These are phyloP conservation scores for Gastrolobium villosum DNA, from an alignment of 306 rosid species.

Conservation along the genomic window DNA sequence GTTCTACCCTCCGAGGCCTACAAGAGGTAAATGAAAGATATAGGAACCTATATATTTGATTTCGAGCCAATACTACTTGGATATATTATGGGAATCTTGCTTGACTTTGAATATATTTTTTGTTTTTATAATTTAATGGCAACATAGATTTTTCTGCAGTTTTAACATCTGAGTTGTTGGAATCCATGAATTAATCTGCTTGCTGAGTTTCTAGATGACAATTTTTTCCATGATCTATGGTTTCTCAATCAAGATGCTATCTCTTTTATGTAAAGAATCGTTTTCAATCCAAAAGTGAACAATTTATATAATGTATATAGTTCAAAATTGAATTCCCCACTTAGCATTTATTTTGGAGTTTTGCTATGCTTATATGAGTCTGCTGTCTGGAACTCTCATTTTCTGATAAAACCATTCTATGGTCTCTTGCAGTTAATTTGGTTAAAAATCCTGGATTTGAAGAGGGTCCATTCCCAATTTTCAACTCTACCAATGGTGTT, in stretches of 20 bases:
- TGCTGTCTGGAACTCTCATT: not conserved
- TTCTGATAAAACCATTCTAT: conserved; percentile 31
- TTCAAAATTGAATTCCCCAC: not conserved
- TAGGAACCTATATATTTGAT: conserved; percentile 2
- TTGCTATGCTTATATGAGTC: not conserved
- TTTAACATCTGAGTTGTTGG: conserved; percentile 15
- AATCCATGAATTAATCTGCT: conserved; percentile 1
- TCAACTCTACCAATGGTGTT: conserved; percentile 83
- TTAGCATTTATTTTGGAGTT: conserved; percentile 8
- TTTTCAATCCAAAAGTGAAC: no score
- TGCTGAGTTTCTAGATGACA: conserved; percentile 8
- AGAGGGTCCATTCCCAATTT: conserved; percentile 83
- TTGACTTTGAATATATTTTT: not conserved
- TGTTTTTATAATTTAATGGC: not conserved
- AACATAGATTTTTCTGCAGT: conserved; percentile 28
- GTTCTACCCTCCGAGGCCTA: conserved; percentile 70
- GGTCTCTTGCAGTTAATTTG: conserved; percentile 71
- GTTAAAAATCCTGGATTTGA: conserved; percentile 83
- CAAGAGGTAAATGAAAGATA: conserved; percentile 71
- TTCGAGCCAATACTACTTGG: not conserved
- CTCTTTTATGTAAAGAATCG: not conserved
- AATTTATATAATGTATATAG: no score
- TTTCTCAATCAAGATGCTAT: not conserved
- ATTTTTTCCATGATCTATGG: not conserved
- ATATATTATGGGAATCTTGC: not conserved